These are phyloP conservation scores for Aspergillus steynii DNA, from an alignment of 495 filamentous ascomycete species.

Conservation along the genomic window DNA sequence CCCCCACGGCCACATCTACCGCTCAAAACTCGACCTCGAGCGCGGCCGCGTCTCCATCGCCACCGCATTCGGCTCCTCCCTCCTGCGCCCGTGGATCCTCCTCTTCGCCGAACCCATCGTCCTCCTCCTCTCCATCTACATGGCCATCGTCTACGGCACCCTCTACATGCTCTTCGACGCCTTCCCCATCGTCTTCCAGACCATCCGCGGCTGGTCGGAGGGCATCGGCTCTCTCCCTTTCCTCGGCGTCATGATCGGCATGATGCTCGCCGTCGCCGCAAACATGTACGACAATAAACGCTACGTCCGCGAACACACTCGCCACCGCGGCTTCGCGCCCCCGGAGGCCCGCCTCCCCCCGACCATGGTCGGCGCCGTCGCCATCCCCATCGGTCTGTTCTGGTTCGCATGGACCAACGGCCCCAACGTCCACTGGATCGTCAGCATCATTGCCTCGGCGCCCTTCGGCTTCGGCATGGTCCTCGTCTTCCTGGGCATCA, in stretches of 20 bases:
- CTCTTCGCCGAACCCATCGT: slow-evolving; percentile 67
- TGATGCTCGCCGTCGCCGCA: slow-evolving; percentile 55
- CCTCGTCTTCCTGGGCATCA: slow-evolving; percentile 62
- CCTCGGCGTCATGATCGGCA: slow-evolving; percentile 71
- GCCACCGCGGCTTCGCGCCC: slow-evolving; percentile 30
- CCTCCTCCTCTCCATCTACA: slow-evolving; percentile 59
- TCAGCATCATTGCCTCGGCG: slow-evolving; percentile 55
- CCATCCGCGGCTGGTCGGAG: slow-evolving; percentile 50
- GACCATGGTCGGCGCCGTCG: slow-evolving; percentile 31
- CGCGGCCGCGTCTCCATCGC: slow-evolving; percentile 32
- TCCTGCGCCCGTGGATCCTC: slow-evolving; percentile 48
- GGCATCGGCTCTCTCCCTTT: slow-evolving; percentile 69
- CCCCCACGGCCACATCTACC: slow-evolving; percentile 48
- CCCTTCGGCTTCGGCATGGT: slow-evolving; percentile 71
- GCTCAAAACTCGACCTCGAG: slow-evolving; percentile 49
- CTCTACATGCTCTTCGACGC: slow-evolving; percentile 79
- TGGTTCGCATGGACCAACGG: slow-evolving; percentile 64
- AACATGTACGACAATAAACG: slow-evolving; percentile 40
- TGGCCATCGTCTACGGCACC: slow-evolving; percentile 67
- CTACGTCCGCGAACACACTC: slow-evolving; percentile 26
- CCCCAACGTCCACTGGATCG: slow-evolving; percentile 61
- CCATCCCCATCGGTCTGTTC: slow-evolving; percentile 49
- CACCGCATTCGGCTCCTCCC: slow-evolving; percentile 44
- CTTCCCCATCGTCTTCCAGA: slow-evolving; percentile 68
- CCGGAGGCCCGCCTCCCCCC: slow-evolving; percentile 40